phyloP scores from a whole-genome alignment of 2,329 filamentous ascomycete species.

The Falciphora oryzae region DNA sequence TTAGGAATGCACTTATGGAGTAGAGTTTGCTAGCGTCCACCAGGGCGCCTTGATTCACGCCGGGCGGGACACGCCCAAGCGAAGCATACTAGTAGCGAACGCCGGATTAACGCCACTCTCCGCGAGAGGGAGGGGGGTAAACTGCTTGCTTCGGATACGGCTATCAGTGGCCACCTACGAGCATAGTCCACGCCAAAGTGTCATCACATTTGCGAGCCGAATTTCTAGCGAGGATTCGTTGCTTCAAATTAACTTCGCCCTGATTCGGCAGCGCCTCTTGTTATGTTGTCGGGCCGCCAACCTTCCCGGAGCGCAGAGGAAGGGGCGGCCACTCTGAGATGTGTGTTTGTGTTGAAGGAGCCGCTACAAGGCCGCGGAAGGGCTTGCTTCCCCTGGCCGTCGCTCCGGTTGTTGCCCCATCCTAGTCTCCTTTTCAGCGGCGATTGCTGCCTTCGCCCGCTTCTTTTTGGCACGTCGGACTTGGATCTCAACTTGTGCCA shows the following conservation, averaged over 20 bases:
- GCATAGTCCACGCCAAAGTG: background rate
- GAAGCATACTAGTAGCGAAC: no score
- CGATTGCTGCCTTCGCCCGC: conserved; percentile 37
- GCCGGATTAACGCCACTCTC: no score
- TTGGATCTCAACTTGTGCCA: conserved; percentile 62
- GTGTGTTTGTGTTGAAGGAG: background rate
- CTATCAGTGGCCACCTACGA: no score
- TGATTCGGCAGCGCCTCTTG: background rate
- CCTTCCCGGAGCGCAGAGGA: background rate
- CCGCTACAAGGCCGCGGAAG: background rate
- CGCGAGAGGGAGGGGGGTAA: background rate
- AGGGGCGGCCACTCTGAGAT: background rate
- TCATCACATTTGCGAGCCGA: background rate
- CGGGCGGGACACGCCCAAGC: no score
- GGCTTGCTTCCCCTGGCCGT: background rate
- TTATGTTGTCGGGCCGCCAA: background rate
- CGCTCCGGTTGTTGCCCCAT: background rate
- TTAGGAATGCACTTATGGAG: background rate
- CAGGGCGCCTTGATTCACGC: background rate
- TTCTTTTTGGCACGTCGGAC: conserved; percentile 57
- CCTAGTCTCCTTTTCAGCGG: conserved; percentile 1
- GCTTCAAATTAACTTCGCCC: background rate
- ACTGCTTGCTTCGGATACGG: background rate
- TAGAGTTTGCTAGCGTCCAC: background rate
- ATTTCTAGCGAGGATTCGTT: background rate